phyloP scores from a whole-genome alignment of 129 eudicot genomes.

The Cynara cardunculus region DNA sequence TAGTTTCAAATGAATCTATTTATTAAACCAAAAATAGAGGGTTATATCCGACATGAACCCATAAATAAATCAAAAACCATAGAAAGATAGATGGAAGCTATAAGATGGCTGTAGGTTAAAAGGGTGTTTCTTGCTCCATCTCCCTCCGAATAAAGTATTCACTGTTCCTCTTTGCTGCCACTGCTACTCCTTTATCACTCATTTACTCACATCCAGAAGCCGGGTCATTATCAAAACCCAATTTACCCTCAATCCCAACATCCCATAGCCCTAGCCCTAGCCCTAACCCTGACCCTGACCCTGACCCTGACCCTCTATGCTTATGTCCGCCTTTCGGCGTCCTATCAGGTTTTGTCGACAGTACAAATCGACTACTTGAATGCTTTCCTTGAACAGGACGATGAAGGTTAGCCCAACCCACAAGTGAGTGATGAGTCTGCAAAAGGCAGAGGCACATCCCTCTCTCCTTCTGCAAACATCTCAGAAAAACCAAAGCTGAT shows the following conservation, averaged over 20 bases:
- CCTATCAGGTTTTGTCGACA: no score
- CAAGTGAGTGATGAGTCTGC: slow-evolving; percentile 26
- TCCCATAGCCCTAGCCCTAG: no score
- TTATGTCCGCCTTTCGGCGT: no score
- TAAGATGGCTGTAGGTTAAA: slow-evolving; percentile 18
- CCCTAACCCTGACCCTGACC: no score
- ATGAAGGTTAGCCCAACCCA: no score
- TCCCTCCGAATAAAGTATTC: slow-evolving; percentile 24
- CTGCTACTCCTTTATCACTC: slow-evolving; percentile 25
- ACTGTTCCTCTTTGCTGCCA: slow-evolving; percentile 19
- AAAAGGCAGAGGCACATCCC: slow-evolving; percentile 21
- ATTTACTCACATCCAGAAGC: slow-evolving; percentile 37
- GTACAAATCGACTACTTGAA: no score
- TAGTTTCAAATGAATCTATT: background rate
- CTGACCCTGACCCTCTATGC: no score
- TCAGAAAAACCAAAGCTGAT: slow-evolving; percentile 37
- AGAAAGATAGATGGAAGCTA: slow-evolving; percentile 13
- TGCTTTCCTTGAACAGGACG: no score
- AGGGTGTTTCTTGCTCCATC: slow-evolving; percentile 6
- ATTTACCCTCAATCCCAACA: background rate
- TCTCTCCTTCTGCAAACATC: slow-evolving; percentile 37
- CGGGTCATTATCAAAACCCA: slow-evolving; percentile 27
- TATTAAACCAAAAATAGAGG: background rate
- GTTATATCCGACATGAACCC: background rate
- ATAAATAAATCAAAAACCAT: background rate